Conservation (phyloP, 129 eudicot species). For the Chrysanthemum makinoi region DNA sequence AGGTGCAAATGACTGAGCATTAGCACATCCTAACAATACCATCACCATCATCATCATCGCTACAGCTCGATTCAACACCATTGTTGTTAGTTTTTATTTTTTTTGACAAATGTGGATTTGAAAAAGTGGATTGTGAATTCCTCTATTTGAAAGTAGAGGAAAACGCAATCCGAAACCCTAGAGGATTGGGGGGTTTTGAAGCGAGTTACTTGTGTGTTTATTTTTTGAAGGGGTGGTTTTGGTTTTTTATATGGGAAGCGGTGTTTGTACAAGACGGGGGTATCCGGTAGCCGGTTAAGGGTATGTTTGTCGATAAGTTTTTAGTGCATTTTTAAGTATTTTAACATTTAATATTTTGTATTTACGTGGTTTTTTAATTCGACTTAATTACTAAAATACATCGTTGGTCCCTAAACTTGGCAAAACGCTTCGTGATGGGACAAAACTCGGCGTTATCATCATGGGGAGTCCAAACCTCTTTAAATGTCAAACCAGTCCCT, state of each 20-base stretch:
- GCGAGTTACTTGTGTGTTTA: not conserved
- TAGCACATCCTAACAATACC: constrained; percentile 25
- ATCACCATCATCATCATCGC: constrained; percentile 27
- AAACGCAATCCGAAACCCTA: constrained; percentile 26
- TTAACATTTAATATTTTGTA: too few relatives aligned
- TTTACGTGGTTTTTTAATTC: too few relatives aligned
- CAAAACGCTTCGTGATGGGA: too few relatives aligned
- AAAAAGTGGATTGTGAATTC: not conserved
- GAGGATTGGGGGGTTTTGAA: not conserved
- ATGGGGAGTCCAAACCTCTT: too few relatives aligned
- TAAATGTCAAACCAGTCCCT: too few relatives aligned
- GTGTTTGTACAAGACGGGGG: not conserved
- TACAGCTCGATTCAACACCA: constrained; percentile 25
- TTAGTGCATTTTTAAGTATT: too few relatives aligned
- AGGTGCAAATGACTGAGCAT: constrained; percentile 36
- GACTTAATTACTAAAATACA: too few relatives aligned
- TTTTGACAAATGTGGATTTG: not conserved
- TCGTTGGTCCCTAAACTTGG: too few relatives aligned
- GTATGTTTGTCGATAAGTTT: too few relatives aligned
- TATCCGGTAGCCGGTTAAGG: not conserved
- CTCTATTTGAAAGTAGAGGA: not conserved
- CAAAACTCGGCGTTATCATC: too few relatives aligned
- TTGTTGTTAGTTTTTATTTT: constrained; percentile 2
- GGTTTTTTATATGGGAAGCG: not conserved
- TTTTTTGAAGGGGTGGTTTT: not conserved